Evolutionary conservation across 805 yeast genomes (phyloP), one percentile per base, ranked within the genome.

Genomic region (Wickerhamiella bombiphila): DNA sequence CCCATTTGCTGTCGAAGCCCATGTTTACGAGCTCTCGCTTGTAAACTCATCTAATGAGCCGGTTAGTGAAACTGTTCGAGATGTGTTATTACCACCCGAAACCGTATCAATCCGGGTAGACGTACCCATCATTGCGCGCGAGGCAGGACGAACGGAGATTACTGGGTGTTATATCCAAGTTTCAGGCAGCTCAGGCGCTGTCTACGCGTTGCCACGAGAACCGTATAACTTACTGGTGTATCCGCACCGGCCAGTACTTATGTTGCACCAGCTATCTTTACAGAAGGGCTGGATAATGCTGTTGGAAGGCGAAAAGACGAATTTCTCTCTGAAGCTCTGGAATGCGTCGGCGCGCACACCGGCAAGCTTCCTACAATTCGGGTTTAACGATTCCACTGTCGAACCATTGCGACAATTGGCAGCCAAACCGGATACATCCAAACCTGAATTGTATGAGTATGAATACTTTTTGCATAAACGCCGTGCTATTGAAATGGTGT

Each of bases 1-100:
- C 53, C 94, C 94, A 6, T 82, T 73, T 58, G 69, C 70, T 4
- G 82, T 81, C 55, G 82, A 77, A 30, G 59, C 86, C 11, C 75
- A 71, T 28, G 58, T 86, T 4, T 61, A 63, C 15, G 53, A 57
- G 35, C 35, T 56, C 19, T 31, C 35, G 3, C 41, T 59, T 7
- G 48, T 56, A 3, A 42, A 52, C 17, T 40, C 43, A 3, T 43
- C 43, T 3, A 50, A 43, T 5, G 42, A 43, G 15, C 15, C 24
- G 13, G 40, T 55, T 2, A 45, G 53, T 4, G 46, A 49, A 5
- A 29, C 44, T 4, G 40, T 38, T 5, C 41, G 49, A n/a, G 51
- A 50, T 32, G 36, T 55, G 6, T 45, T 43, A 11, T 22, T 58
- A 4, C 55, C 58, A 1, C 56, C 61, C 0, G 18, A 40, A 15